These are phyloP conservation scores for Kodamaea kaohsiungensis DNA, from an alignment of 805 yeast genomes.

Conservation along the genomic window DNA sequence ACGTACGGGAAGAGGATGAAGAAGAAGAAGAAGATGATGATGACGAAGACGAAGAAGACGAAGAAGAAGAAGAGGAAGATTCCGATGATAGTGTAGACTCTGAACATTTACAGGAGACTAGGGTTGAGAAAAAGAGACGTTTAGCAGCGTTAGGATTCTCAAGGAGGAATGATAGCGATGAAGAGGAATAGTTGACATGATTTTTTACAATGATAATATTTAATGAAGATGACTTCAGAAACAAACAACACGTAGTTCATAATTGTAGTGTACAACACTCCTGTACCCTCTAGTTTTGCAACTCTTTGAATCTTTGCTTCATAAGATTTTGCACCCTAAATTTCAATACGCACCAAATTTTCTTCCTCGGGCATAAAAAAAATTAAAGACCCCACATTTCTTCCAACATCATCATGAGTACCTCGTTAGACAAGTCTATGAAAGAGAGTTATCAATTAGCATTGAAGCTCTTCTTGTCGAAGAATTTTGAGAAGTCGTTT, in stretches of 20 bases:
- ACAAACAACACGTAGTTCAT: neutral
- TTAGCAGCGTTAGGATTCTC: slow-evolving; percentile 56
- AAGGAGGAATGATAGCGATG: slow-evolving; percentile 47
- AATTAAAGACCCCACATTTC: neutral
- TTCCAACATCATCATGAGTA: neutral
- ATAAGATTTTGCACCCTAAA: neutral
- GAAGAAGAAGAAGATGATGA: slow-evolving; percentile 12
- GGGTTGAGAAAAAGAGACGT: slow-evolving; percentile 64
- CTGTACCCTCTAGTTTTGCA: neutral
- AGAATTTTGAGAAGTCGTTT: slow-evolving; percentile 35
- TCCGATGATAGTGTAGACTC: slow-evolving; percentile 27
- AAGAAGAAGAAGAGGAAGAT: slow-evolving; percentile 10
- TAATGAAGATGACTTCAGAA: neutral
- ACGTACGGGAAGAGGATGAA: slow-evolving; percentile 15
- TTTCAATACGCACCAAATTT: neutral
- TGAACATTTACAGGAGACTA: slow-evolving; percentile 50
- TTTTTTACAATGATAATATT: neutral
- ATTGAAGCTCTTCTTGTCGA: slow-evolving; percentile 40
- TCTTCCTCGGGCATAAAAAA: slow-evolving; percentile 6
- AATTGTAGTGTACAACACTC: neutral
- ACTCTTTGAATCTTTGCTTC: too few relatives aligned
- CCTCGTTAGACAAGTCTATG: slow-evolving; percentile 6
- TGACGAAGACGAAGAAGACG: too few relatives aligned
- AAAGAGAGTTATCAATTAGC: slow-evolving; percentile 31
- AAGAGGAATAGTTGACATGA: slow-evolving; percentile 39